Evolutionary conservation across 306 rosid genomes (phyloP), one percentile per base, ranked within the genome.

Genomic region (Acacia crassicarpa): DNA sequence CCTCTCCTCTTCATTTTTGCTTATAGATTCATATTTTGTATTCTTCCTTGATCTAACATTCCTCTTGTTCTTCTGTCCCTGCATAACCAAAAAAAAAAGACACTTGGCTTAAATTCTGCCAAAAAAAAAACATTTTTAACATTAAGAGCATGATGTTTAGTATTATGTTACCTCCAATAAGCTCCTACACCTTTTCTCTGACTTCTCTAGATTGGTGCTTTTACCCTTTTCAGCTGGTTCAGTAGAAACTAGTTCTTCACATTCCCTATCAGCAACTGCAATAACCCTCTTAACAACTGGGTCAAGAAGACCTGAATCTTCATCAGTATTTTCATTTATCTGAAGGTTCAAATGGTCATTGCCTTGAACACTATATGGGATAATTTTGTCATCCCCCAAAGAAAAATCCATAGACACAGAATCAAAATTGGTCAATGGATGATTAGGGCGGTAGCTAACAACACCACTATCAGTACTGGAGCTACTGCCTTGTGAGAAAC

Each of bases 1-100:
- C 23, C 61, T 77, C 58, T 85, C 86, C 69, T 89, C 91, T 65
- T 91, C 94, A 35, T 72, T 74, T 77, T 79, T 79, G 85, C 85
- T 89, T n/a, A 38, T 58, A n/a, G 80, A 80, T 22, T 65, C 83
- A 3, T 76, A 38, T 56, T 88, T 93, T 81, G 59, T 78, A 49
- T 75, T 86, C 89, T 91, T 94, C 84, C 70, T 86, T 17, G 92
- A 35, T 78, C 66, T 91, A 12, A n/a, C 71, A 76, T 76, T 85
- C 84, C 80, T 85, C 88, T 89, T 88, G 81, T 69, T 83, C 78
- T 88, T 88, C 25, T 32, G 33, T 0, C 84, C 83, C 97, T 91
- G 72, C 63, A 84, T 51, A 66, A 27, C 33, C 0, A 63, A 13
- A 14, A 69, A 68, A 67, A 38, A 78, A 35, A 5, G 41, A 38